Conservation (phyloP, 306 rosid genomes). For the Medicago arabica region DNA sequence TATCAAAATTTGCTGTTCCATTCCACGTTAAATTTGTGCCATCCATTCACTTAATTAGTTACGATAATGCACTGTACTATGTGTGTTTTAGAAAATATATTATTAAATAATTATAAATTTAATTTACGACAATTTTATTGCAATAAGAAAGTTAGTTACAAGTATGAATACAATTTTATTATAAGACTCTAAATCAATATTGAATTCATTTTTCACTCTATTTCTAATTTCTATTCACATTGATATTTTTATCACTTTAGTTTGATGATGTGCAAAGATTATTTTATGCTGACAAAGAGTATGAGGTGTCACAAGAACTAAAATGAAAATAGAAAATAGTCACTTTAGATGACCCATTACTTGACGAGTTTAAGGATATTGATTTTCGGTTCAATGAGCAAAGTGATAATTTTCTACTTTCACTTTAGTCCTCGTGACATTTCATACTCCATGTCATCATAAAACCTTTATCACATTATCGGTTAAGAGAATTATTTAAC, state of each 20-base stretch:
- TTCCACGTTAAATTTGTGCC: conserved; percentile 39
- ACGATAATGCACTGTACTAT: not conserved
- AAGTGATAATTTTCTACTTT: too few relatives aligned
- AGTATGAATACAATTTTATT: not conserved
- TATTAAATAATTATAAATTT: not conserved
- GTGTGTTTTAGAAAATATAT: not conserved
- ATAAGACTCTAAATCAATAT: not conserved
- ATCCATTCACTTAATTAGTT: not conserved
- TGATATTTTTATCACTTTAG: not conserved
- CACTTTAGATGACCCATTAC: too few relatives aligned
- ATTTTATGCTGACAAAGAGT: too few relatives aligned
- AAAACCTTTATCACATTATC: too few relatives aligned
- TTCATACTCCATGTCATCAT: too few relatives aligned
- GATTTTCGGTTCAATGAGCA: too few relatives aligned
- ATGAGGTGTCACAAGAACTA: too few relatives aligned
- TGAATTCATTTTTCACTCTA: not conserved
- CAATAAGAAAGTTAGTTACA: not conserved
- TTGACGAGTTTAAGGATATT: too few relatives aligned
- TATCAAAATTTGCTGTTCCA: conserved; percentile 6
- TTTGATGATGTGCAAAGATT: too few relatives aligned
- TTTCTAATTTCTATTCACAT: not conserved
- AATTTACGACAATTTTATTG: not conserved
- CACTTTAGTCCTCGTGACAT: too few relatives aligned
- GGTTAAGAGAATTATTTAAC: too few relatives aligned
- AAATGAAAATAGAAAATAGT: too few relatives aligned